phyloP scores from a whole-genome alignment of 306 rosid genomes.

The Gastrolobium bilobum region DNA sequence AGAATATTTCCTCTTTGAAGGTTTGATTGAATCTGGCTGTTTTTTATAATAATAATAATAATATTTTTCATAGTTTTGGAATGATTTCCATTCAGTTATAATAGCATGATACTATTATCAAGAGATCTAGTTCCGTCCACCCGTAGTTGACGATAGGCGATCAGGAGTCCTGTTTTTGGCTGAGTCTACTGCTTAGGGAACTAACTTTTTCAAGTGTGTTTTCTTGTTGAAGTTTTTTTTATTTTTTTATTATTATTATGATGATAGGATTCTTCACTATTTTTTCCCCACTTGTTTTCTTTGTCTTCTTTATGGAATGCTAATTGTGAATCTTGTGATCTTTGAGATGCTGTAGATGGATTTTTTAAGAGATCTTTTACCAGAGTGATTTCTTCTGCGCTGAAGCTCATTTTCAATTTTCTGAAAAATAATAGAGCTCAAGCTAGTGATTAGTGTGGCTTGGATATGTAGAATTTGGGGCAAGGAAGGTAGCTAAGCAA shows the following conservation, averaged over 20 bases:
- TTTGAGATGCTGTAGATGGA: slow-evolving; percentile 61
- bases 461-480: slow-evolving; percentile 53
- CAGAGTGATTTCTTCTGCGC: slow-evolving; percentile 55
- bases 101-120: neutral
- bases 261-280: slow-evolving; percentile 11
- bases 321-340: slow-evolving; percentile 57
- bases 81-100: slow-evolving; percentile 24
- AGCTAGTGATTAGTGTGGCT: slow-evolving; percentile 51
- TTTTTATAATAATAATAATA: neutral
- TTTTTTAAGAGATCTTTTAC: slow-evolving; percentile 55
- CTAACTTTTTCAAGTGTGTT: neutral
- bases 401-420: slow-evolving; percentile 54
- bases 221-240: slow-evolving; percentile 8
- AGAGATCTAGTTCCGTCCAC: slow-evolving; percentile 6
- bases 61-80: neutral
- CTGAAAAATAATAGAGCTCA: slow-evolving; percentile 55
- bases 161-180: neutral
- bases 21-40: neutral
- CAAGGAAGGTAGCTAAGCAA: slow-evolving; percentile 49
- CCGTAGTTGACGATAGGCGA: neutral
- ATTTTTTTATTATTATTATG: no score
- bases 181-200: neutral
- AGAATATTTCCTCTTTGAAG: neutral
- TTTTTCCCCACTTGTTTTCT: slow-evolving; percentile 43
- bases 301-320: slow-evolving; percentile 57